These are phyloP conservation scores for Sherardia arvensis DNA, from an alignment of 257 asterid species.

Conservation along the genomic window DNA sequence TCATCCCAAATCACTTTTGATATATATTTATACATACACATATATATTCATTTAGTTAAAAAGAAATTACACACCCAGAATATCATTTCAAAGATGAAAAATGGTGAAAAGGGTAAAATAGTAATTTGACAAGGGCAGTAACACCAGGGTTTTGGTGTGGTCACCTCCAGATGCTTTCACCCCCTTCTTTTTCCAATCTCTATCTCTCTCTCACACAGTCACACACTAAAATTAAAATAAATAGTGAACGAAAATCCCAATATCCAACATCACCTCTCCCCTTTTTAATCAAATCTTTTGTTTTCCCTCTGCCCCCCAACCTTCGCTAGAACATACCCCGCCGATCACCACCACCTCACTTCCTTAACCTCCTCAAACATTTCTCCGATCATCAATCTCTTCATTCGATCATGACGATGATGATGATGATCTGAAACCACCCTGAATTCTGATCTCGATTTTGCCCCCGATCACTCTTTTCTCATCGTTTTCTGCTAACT, in stretches of 20 bases:
- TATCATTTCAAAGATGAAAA: neutral
- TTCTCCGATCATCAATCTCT: too few species aligned
- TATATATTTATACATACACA: too few species aligned
- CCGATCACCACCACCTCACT: too few species aligned
- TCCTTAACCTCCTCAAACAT: too few species aligned
- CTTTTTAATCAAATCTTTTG: neutral
- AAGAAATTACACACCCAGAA: too few species aligned
- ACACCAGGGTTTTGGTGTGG: conserved; percentile 61
- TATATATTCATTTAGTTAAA: too few species aligned
- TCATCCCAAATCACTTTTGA: too few species aligned
- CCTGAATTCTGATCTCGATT: neutral
- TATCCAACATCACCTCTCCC: conserved; percentile 16
- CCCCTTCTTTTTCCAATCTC: neutral
- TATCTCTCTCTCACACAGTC: neutral
- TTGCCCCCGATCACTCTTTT: neutral
- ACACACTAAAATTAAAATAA: neutral
- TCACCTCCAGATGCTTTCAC: conserved; percentile 13
- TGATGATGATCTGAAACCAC: neutral
- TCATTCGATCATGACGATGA: neutral
- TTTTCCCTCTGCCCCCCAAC: neutral
- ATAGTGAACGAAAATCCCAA: neutral
- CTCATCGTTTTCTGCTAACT: neutral
- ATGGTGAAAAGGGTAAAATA: conserved; percentile 20
- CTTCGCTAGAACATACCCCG: neutral
- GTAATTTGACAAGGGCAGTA: conserved; percentile 18